Conservation (phyloP, 768 basidiomycete species). For the Baorangia bicolor region DNA sequence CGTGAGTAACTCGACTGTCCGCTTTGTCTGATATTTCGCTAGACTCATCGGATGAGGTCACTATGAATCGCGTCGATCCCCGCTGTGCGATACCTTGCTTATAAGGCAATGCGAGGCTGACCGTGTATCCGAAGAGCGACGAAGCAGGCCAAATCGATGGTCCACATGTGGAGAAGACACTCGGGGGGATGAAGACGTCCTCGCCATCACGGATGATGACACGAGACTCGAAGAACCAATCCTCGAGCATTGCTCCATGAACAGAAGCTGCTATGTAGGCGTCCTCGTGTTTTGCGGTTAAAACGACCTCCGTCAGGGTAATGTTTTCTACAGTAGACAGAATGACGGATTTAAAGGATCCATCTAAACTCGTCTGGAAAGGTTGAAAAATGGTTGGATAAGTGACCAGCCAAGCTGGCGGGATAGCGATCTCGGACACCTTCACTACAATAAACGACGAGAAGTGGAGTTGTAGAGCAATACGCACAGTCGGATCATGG, state of each 20-base stretch:
- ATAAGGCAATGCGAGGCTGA: constrained; percentile 68
- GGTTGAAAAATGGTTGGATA: constrained; percentile 39
- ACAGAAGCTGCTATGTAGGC: constrained; percentile 46
- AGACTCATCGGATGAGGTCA: constrained; percentile 36
- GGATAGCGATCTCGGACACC: constrained; percentile 37
- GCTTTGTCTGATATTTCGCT: constrained; percentile 1
- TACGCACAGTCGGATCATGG: constrained; percentile 39
- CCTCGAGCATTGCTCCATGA: constrained; percentile 38
- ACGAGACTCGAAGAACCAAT: constrained; percentile 42
- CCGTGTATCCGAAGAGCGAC: constrained; percentile 39
- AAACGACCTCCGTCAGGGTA: constrained; percentile 49
- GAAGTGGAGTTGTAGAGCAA: neutral
- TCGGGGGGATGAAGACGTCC: constrained; percentile 31
- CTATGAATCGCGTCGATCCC: constrained; percentile 52
- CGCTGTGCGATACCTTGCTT: constrained; percentile 61
- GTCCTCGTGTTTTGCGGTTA: constrained; percentile 48
- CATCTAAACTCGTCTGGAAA: constrained; percentile 7
- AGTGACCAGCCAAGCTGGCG: constrained; percentile 38
- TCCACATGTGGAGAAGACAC: constrained; percentile 20
- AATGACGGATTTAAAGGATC: constrained; percentile 16
- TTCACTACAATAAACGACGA: constrained; percentile 27
- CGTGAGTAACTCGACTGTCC: constrained; percentile 24
- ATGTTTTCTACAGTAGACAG: constrained; percentile 30
- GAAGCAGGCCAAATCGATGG: constrained; percentile 6
- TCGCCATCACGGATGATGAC: constrained; percentile 54